Percentiles rank a stretch among this genome's conserved stretches.
phyloP scores from a whole-genome alignment of 768 basidiomycete species.

The Mycena alexandri region DNA sequence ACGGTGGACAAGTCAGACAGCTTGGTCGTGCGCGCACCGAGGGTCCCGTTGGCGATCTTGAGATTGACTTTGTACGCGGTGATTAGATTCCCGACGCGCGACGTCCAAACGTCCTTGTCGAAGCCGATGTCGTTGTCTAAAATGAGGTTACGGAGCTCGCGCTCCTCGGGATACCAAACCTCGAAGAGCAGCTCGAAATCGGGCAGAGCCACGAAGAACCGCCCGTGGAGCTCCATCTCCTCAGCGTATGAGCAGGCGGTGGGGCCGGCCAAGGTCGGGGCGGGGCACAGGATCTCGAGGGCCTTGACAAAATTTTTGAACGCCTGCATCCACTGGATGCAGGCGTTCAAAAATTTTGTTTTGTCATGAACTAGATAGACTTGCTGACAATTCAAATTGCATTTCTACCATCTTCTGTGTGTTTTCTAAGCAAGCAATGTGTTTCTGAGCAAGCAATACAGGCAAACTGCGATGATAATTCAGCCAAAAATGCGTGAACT shows the following conservation, averaged over 20 bases:
- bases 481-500: too few species aligned
- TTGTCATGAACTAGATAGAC: too few species aligned
- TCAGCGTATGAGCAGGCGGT: neutral
- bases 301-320: neutral
- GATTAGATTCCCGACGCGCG: neutral
- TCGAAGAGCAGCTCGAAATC: neutral
- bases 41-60: neutral
- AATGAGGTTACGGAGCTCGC: neutral
- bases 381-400: too few species aligned
- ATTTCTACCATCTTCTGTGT: too few species aligned
- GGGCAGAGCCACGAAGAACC: neutral
- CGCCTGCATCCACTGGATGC: conserved; percentile 4
- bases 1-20: neutral
- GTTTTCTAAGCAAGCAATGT: too few species aligned
- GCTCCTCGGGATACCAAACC: conserved; percentile 16
- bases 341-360: too few species aligned
- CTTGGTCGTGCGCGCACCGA: neutral
- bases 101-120: neutral
- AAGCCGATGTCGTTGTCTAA: neutral
- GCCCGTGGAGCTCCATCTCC: conserved; percentile 4
- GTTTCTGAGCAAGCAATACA: too few species aligned
- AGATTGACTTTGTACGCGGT: neutral
- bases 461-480: too few species aligned
- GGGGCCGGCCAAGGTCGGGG: neutral
- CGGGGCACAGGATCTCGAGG: neutral